Evolutionary conservation across 1,284 basidiomycete genomes (phyloP).

Genomic region (Cystobasidium slooffiae): DNA sequence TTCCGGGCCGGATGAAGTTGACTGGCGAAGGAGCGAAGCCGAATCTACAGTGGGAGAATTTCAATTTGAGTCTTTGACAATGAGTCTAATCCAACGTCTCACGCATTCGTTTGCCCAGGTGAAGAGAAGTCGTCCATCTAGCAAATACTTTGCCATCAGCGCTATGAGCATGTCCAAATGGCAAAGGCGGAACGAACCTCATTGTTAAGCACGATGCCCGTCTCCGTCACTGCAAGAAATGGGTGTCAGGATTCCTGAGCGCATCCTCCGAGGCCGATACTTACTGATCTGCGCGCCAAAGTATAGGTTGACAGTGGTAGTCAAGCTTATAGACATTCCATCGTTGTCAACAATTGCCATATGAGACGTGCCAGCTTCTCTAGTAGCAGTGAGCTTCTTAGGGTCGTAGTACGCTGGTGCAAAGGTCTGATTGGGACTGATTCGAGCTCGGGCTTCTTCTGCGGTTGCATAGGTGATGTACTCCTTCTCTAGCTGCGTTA

Average conservation of each 20-base stretch:
- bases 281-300: slow-evolving; percentile 56
- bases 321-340: slow-evolving; percentile 58
- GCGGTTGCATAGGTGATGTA: slow-evolving; percentile 55
- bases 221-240: slow-evolving; percentile 51
- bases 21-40: slow-evolving; percentile 56
- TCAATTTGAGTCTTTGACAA: background rate
- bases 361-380: slow-evolving; percentile 58
- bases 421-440: slow-evolving; percentile 53
- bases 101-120: slow-evolving; percentile 56
- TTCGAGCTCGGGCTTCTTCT: slow-evolving; percentile 53
- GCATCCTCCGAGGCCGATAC: too few species aligned
- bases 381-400: slow-evolving; percentile 52
- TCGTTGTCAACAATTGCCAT: slow-evolving; percentile 57
- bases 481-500: slow-evolving; percentile 55
- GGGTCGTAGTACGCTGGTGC: slow-evolving; percentile 57
- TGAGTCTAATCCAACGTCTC: background rate
- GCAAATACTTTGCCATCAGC: slow-evolving; percentile 47
- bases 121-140: slow-evolving; percentile 59
- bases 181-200: slow-evolving; percentile 4
- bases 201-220: slow-evolving; percentile 54
- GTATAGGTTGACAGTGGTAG: slow-evolving; percentile 59
- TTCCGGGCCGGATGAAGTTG: slow-evolving; percentile 58
- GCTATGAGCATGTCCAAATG: too few species aligned
- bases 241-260: too few species aligned
- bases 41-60: slow-evolving; percentile 46